phyloP scores from a whole-genome alignment of 1,284 basidiomycete genomes.

The Malassezia caprae region DNA sequence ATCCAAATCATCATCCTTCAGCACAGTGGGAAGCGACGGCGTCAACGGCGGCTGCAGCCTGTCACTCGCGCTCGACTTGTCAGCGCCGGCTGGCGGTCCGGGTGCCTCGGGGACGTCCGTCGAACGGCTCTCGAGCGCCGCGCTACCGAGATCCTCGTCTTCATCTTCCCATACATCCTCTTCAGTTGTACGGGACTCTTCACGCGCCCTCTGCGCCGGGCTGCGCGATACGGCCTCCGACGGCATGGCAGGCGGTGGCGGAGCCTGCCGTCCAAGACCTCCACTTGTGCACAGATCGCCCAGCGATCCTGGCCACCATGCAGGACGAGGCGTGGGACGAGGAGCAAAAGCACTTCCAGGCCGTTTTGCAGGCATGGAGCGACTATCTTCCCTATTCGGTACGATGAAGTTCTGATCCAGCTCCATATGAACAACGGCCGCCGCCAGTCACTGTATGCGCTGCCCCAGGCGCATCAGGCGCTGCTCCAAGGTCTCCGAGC shows the following conservation, averaged over 20 bases:
- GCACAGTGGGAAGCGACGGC: too few relatives aligned
- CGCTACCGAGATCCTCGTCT: neutral
- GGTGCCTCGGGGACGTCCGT: neutral
- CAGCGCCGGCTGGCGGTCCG: neutral
- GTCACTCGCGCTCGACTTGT: too few relatives aligned
- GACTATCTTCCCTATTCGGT: slow-evolving; percentile 37
- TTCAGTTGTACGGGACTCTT: neutral
- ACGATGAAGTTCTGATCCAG: slow-evolving; percentile 4
- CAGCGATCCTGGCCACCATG: neutral
- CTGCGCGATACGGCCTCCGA: neutral
- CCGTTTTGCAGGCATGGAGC: slow-evolving; percentile 37
- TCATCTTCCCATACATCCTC: slow-evolving; percentile 17
- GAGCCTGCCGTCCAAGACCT: neutral
- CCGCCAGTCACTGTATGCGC: slow-evolving; percentile 28
- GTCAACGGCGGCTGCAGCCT: too few relatives aligned
- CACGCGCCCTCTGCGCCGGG: neutral
- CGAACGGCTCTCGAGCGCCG: neutral
- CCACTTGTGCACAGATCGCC: neutral
- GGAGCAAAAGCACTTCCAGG: slow-evolving; percentile 37
- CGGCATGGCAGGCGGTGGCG: neutral
- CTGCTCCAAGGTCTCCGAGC: slow-evolving; percentile 27
- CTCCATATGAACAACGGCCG: slow-evolving; percentile 34
- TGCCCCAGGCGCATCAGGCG: slow-evolving; percentile 33
- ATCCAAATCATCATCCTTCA: neutral
- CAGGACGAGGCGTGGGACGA: slow-evolving; percentile 4